A percentile compares a stretch with the other conserved stretches of the same genome.
These are phyloP conservation scores for Abrus pulchellus DNA, from an alignment of 306 rosid genomes.

Conservation along the genomic window DNA sequence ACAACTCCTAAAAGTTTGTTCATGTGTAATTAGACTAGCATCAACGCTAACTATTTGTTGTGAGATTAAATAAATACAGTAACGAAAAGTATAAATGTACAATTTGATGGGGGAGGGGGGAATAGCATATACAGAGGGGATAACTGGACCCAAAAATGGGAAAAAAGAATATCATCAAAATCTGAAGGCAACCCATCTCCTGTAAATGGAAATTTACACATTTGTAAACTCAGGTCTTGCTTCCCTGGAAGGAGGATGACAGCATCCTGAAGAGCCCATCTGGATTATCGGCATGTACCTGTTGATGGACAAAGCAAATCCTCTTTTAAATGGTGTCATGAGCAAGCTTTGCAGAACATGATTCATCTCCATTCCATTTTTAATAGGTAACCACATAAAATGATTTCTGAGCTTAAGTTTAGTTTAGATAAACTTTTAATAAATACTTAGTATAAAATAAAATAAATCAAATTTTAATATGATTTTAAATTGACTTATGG, in stretches of 20 bases:
- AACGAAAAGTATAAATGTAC: not conserved
- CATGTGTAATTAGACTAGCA: no score
- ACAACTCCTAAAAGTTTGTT: no score
- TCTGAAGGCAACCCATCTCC: constrained; percentile 22
- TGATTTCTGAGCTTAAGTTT: not conserved
- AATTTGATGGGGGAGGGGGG: not conserved
- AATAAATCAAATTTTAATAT: no score
- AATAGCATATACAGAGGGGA: constrained; percentile 24
- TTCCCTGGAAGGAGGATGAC: constrained; percentile 76
- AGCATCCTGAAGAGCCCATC: constrained; percentile 93
- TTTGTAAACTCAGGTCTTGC: constrained; percentile 52
- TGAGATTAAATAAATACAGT: no score
- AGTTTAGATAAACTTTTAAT: no score
- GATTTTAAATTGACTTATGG: no score
- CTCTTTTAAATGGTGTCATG: constrained; percentile 14
- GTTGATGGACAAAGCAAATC: constrained; percentile 47
- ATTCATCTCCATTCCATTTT: constrained; percentile 27
- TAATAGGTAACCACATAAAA: not conserved
- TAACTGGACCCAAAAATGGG: not conserved
- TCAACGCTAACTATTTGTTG: no score
- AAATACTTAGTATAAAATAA: no score
- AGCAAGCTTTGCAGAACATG: constrained; percentile 16
- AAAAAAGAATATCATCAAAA: constrained; percentile 23
- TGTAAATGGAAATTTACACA: constrained; percentile 7
- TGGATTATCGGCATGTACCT: constrained; percentile 96